Percentiles rank a stretch among this genome's conserved stretches.
Conservation (phyloP, 805 yeast species). For the Lipomyces orientalis region DNA sequence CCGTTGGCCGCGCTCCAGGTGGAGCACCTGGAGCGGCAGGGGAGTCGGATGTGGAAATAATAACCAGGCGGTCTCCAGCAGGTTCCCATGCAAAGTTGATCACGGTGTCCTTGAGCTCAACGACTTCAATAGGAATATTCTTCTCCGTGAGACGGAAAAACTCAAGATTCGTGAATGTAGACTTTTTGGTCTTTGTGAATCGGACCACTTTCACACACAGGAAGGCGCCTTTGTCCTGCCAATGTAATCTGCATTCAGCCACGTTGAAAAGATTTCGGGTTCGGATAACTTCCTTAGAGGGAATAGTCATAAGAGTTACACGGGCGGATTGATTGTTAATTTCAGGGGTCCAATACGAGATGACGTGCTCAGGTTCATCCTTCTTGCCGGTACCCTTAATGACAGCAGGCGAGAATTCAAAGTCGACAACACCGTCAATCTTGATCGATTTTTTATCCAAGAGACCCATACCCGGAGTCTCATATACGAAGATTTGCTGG, state of each 20-base stretch:
- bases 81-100: conserved; percentile 97
- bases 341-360: conserved; percentile 98
- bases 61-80: conserved; percentile 80
- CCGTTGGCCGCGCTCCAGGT: conserved; percentile 15
- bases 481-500: conserved; percentile 84
- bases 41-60: conserved; percentile 66
- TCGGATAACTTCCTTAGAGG: conserved; percentile 81
- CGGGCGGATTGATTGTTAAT: conserved; percentile 89
- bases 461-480: conserved; percentile 74
- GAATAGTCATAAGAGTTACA: conserved; percentile 87
- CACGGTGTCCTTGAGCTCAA: conserved; percentile 90
- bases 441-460: conserved; percentile 85
- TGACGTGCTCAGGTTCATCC: conserved; percentile 61
- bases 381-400: conserved; percentile 65
- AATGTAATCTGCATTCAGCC: conserved; percentile 83
- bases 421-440: conserved; percentile 83
- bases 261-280: conserved; percentile 95
- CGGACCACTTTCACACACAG: conserved; percentile 95
- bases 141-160: conserved; percentile 85
- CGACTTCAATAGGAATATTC: conserved; percentile 91
- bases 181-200: conserved; percentile 93
- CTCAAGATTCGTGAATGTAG: conserved; percentile 87
- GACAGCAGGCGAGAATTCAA: conserved; percentile 93
- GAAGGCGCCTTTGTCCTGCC: conserved; percentile 88
- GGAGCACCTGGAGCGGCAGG: conserved; percentile 42